Evolutionary conservation across 805 yeast species (phyloP).

Genomic region (Wickerhamomyces hampshirensis): DNA sequence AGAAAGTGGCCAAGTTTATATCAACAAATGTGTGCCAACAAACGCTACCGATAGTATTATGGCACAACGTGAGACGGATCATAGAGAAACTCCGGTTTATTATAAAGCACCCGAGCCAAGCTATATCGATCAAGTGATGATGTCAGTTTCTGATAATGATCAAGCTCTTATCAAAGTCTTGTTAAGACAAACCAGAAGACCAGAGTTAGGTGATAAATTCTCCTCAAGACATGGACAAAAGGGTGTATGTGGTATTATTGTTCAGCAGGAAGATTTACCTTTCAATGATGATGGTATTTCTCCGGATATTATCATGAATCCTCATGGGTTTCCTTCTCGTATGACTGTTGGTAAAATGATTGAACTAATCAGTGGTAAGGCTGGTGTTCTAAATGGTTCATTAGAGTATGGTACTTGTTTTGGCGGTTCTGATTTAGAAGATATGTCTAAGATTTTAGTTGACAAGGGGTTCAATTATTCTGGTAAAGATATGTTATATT

Average conservation of each 20-base stretch:
- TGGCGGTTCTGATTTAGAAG: constrained; percentile 95
- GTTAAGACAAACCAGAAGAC: constrained; percentile 92
- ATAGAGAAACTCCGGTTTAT: constrained; percentile 84
- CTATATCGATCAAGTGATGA: constrained; percentile 95
- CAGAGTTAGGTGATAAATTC: constrained; percentile 96
- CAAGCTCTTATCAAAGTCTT: constrained; percentile 91
- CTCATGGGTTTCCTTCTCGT: constrained; percentile 99
- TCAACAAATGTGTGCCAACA: constrained; percentile 89
- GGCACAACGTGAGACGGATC: constrained; percentile 41
- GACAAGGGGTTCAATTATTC: constrained; percentile 91
- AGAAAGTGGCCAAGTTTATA: constrained; percentile 89
- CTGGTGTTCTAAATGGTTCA: constrained; percentile 90
- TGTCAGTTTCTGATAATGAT: constrained; percentile 92
- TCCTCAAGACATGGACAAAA: constrained; percentile 98
- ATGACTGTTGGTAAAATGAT: constrained; percentile 99
- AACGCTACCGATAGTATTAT: constrained; percentile 62
- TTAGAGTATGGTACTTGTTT: constrained; percentile 97
- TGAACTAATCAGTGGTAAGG: constrained; percentile 93
- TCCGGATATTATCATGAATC: constrained; percentile 98
- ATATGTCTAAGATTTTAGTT: constrained; percentile 86
- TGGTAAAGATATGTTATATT: constrained; percentile 96
- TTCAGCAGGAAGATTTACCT: constrained; percentile 95
- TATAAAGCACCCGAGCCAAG: constrained; percentile 96
- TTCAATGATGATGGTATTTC: constrained; percentile 87
- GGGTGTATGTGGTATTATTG: constrained; percentile 99